Base-by-base conservation (phyloP, 2,329 filamentous ascomycete genomes). In the Exutisphaerella laricina region DNA sequence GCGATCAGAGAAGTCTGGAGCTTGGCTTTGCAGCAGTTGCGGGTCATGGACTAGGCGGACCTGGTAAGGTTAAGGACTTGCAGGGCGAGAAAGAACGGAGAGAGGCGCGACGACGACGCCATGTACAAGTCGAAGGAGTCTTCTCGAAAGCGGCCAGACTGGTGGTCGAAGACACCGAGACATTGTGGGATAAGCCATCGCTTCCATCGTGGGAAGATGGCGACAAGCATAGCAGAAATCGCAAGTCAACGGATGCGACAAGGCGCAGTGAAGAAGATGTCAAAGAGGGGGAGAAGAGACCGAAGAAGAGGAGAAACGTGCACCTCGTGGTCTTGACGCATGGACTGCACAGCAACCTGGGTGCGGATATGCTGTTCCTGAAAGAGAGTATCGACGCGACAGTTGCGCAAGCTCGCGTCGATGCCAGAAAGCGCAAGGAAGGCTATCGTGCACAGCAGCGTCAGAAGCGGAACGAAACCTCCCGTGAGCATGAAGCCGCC, bases 371-470 rank as follows among this genome's bases (percentile, higher is more conserved):
- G 92, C 72, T 98, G 14, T 98, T 86, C 61, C 69, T 98, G 63
- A 98, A 98, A 61, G 92, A 98, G 66, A 94, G 88, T 65, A 97
- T 98, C 49, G 92, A 98, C 67, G 80, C 81, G 20, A 82, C 86
- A 2, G 84, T 83, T 3, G 82, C 73, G 56, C 80, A 90, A 60
- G 84, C 86, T 20, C 82, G 82, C 55, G 69, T 79, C 37, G 82
- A 86, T 63, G 79, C 81, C 26, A 82, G 75, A 61, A 73, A 70
- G 37, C 74, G 84, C 45, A 78, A 73, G 54, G 72, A 51, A 50
- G 40, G 29, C 16, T 44, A 44, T 31, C 28, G 35, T 12, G 28
- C 34, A 18, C 39, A 34, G 29, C 33, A 25, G 35, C 34, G 9
- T 23, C 34, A n/a, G 21, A 23, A 35, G 20, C 18, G 23, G 16